Base-by-base conservation (phyloP, 2,329 filamentous ascomycete species). In the Claviceps fusiformis region DNA sequence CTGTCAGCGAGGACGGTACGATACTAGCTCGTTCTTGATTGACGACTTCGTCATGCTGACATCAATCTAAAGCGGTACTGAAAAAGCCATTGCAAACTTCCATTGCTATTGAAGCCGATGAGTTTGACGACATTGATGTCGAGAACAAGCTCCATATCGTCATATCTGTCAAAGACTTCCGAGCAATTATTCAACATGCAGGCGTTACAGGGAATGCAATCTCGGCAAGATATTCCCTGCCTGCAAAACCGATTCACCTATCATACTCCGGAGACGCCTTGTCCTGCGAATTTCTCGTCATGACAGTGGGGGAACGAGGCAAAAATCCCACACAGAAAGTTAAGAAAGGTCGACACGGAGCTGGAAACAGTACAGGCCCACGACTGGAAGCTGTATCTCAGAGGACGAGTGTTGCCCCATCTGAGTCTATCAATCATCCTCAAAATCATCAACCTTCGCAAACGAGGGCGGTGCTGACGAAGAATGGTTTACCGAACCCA, bases 31-130 rank as follows among this genome's bases (percentile, higher is more conserved):
- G 19, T n/a, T 50, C 31, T 44, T 9, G 19, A 24, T 31, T 49
- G 3, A n/a, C 19, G 17, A 31, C 15, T 27, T 8, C 4, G 10
- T 45, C 10, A 7, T 46, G 31, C 52, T 50, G 24, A 55, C 52
- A 13, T 57, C 10, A 29, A 19, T 54, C 59, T 54, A 61, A 61
- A 86, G 86, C 87, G 62, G 82, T 89, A 17, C 70, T 91, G 48
- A 90, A 89, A 65, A 88, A 91, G 64, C 87, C 87, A 6, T 74
- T 92, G 1, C 86, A 89, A 61, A 92, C 87, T 10, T 87, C 86
- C 35, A 87, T 92, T 58, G 81, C 86, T 1, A 78, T 91, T 15
- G 86, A 89, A 64, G 82, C 81, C 35, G 80, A 86, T 55, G 87
- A 91, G 61, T 92, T 92, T 62, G 83, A 87, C 56, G 79, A 85